These are phyloP conservation scores for Fraxinus xanthoxyloides DNA, from an alignment of 305 asterid genomes.

Conservation along the genomic window DNA sequence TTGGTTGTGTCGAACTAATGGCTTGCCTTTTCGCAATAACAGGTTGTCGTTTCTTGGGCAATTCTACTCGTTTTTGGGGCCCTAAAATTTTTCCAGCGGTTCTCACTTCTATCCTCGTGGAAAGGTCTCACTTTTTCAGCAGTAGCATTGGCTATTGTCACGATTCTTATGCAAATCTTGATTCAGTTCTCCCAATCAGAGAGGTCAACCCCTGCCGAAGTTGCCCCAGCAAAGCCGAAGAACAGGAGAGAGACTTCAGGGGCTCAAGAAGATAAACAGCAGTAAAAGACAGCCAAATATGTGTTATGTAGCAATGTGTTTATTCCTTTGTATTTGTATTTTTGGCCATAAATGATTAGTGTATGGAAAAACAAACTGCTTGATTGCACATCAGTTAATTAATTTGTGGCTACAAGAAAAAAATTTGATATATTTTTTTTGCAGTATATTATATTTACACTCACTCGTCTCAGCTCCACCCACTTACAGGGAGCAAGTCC, in stretches of 20 bases:
- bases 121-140: slow-evolving; percentile 40
- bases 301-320: not conserved
- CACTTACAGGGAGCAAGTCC: not conserved
- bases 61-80: slow-evolving; percentile 36
- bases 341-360: not conserved
- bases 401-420: not conserved
- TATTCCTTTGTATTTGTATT: slow-evolving; percentile 1
- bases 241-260: slow-evolving; percentile 18
- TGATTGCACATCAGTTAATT: not conserved
- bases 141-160: slow-evolving; percentile 33
- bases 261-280: slow-evolving; percentile 17
- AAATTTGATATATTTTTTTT: not conserved
- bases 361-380: not conserved
- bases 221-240: slow-evolving; percentile 34
- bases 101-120: slow-evolving; percentile 46
- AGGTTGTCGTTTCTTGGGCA: slow-evolving; percentile 72
- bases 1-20: slow-evolving; percentile 9
- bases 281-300: slow-evolving; percentile 10
- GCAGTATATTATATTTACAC: not conserved
- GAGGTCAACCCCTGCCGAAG: slow-evolving; percentile 46
- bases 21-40: slow-evolving; percentile 23
- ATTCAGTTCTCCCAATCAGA: slow-evolving; percentile 55
- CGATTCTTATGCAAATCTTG: slow-evolving; percentile 49
- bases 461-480: not conserved
- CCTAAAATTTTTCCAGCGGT: slow-evolving; percentile 39